Base-by-base conservation (phyloP, 805 yeast species). In the Kodamaea laetipori region DNA sequence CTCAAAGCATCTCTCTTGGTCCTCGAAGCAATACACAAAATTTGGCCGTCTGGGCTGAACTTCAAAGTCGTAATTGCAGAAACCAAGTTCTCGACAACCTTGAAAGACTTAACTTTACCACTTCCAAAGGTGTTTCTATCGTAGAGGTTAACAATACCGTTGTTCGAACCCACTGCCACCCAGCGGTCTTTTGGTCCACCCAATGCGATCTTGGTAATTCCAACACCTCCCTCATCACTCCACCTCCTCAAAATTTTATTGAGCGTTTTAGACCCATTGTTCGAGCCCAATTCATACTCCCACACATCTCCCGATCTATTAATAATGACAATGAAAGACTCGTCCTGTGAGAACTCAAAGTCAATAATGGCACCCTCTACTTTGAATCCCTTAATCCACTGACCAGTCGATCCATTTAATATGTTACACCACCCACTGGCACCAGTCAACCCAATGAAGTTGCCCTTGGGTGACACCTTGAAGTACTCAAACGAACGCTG, bases 371-470 rank as follows among this genome's bases (percentile, higher is more conserved):
- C 78, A 4, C 97, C 98, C 60, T 94, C 97, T 23, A 90, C 77
- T 61, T 92, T 92, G 58, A 89, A 89, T 2, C 92, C 96, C 36
- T 80, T 77, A 15, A 88, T 60, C 86, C 94, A 90, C 54, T 86
- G 90, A n/a, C 96, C 95, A 0, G 88, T 84, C 5, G 69, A 55
- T 1, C 94, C 84, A 37, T 84, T 81, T 23, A 94, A 58, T 4
- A 95, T 60, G 60, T 92, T 92, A 48, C 94, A 75, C 94, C 96
- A 92, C 25, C 99, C 99, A 44, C 84, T 80, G 48, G 81, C 81
- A 54, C 98, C 99, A 28, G 79, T 71, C 37, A 94, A 66, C 2
- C 89, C 95, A 26, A 94, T 69, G 52, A 69, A 84, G 27, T 66
- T 67, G 11, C 97, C 97, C 51, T 76, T 75, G 0, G 84, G 84